phyloP scores from a whole-genome alignment of 106 monocot genomes.

The Acorus gramineus region DNA sequence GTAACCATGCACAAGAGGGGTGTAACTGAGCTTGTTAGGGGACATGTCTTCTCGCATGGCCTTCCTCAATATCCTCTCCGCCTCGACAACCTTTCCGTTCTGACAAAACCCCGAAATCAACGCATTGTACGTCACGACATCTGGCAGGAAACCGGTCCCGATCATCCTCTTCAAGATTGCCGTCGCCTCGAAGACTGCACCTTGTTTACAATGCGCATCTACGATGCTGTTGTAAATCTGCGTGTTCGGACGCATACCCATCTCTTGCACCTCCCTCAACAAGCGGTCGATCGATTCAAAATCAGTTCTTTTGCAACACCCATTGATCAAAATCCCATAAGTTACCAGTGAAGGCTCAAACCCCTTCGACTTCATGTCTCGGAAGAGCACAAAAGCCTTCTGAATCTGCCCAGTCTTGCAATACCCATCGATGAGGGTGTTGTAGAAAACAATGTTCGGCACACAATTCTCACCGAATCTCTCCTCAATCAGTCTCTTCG shows the following conservation, averaged over 20 bases:
- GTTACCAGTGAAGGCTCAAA: slow-evolving; percentile 69
- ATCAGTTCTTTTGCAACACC: slow-evolving; percentile 43
- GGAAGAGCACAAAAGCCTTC: slow-evolving; percentile 35
- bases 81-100: slow-evolving; percentile 27
- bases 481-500: slow-evolving; percentile 49
- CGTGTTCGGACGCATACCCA: slow-evolving; percentile 53
- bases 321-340: slow-evolving; percentile 64
- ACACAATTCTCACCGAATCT: slow-evolving; percentile 59
- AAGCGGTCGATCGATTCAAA: slow-evolving; percentile 30
- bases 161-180: slow-evolving; percentile 61
- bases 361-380: slow-evolving; percentile 68
- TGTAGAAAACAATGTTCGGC: slow-evolving; percentile 77
- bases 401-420: slow-evolving; percentile 38
- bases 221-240: slow-evolving; percentile 62
- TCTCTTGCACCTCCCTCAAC: slow-evolving; percentile 49
- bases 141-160: slow-evolving; percentile 26
- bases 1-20: slow-evolving; percentile 70
- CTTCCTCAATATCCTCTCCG: slow-evolving; percentile 34
- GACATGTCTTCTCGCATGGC: slow-evolving; percentile 27
- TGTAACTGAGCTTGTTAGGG: slow-evolving; percentile 59
- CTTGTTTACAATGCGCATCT: slow-evolving; percentile 36
- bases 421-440: slow-evolving; percentile 64
- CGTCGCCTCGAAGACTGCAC: slow-evolving; percentile 40
- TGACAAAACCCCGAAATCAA: slow-evolving; percentile 56
- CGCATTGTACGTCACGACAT: slow-evolving; percentile 63